Base-by-base conservation (phyloP, 2,329 filamentous ascomycete species). In the Cladosporium sp. region DNA sequence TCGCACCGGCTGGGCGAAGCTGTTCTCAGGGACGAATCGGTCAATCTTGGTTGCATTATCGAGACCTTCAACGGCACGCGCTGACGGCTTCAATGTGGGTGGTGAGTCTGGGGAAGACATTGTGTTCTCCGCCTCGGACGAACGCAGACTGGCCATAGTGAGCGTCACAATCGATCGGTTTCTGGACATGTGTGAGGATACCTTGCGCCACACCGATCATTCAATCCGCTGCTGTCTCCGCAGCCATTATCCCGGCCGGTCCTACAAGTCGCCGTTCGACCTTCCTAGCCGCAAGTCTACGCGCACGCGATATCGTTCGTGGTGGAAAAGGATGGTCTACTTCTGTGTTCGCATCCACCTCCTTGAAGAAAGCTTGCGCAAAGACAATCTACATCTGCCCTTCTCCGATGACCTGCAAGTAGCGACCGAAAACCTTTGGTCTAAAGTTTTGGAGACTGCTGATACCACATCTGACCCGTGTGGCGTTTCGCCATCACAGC, bases 101-200 rank as follows among this genome's bases (percentile, higher is more conserved):
- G n/a, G n/a, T n/a, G n/a, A n/a, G n/a, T n/a, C n/a, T n/a, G n/a
- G n/a, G n/a, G n/a, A n/a, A n/a, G n/a, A n/a, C n/a, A n/a, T n/a
- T n/a, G n/a, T n/a, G n/a, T n/a, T n/a, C n/a, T n/a, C n/a, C n/a
- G n/a, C n/a, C n/a, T n/a, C n/a, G n/a, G n/a, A n/a, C n/a, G n/a
- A n/a, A n/a, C n/a, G n/a, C n/a, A n/a, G n/a, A n/a, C n/a, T n/a
- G n/a, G n/a, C n/a, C n/a, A n/a, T n/a, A n/a, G n/a, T n/a, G n/a
- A n/a, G n/a, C n/a, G n/a, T n/a, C n/a, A n/a, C n/a, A n/a, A n/a
- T n/a, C n/a, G n/a, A n/a, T n/a, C n/a, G n/a, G n/a, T 63, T 64
- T 49, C 64, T 66, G 32, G 60, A 64, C 30, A 28, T 21, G 53
- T 66, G 60, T 43, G 60, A 66, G 49, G 65, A 66, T 53, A 66